These are phyloP conservation scores for Mortierella sp. DNA, from an alignment of 371 early-diverging fungal genomes.

Conservation along the genomic window DNA sequence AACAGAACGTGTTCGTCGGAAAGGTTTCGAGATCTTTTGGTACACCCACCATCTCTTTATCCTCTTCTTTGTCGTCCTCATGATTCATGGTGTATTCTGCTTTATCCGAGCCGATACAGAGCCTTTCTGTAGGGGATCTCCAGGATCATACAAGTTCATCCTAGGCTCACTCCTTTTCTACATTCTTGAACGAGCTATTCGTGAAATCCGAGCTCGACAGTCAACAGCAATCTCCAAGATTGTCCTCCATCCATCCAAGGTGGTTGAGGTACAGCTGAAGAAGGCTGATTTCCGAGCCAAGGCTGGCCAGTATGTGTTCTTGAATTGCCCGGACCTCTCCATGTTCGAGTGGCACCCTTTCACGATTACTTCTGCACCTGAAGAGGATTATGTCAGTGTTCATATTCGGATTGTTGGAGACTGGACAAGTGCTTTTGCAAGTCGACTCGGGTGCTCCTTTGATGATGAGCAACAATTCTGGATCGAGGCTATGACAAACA, in stretches of 20 bases:
- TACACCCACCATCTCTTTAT: slow-evolving; percentile 87
- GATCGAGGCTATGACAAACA: slow-evolving; percentile 23
- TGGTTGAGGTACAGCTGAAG: slow-evolving; percentile 72
- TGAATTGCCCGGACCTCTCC: slow-evolving; percentile 74
- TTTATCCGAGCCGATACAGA: slow-evolving; percentile 79
- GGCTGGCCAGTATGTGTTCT: slow-evolving; percentile 79
- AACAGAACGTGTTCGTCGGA: slow-evolving; percentile 63
- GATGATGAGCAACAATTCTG: slow-evolving; percentile 50
- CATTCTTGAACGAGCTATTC: slow-evolving; percentile 73
- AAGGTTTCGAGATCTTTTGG: slow-evolving; percentile 86
- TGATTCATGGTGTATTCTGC: slow-evolving; percentile 88
- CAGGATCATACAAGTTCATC: slow-evolving; percentile 85
- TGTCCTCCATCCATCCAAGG: slow-evolving; percentile 73
- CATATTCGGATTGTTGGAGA: slow-evolving; percentile 85
- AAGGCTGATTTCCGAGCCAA: slow-evolving; percentile 62
- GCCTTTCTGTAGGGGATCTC: slow-evolving; percentile 74
- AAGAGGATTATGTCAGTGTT: slow-evolving; percentile 81
- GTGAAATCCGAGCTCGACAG: slow-evolving; percentile 77
- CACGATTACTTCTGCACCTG: slow-evolving; percentile 88
- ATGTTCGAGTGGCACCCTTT: slow-evolving; percentile 83
- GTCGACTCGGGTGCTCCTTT: slow-evolving; percentile 58
- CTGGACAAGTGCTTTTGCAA: slow-evolving; percentile 78
- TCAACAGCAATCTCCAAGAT: slow-evolving; percentile 73
- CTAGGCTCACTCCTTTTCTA: slow-evolving; percentile 73
- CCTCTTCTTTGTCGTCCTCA: slow-evolving; percentile 78